Base-by-base conservation (phyloP, 2,329 filamentous ascomycete genomes). In the Rhinocladiella similis region DNA sequence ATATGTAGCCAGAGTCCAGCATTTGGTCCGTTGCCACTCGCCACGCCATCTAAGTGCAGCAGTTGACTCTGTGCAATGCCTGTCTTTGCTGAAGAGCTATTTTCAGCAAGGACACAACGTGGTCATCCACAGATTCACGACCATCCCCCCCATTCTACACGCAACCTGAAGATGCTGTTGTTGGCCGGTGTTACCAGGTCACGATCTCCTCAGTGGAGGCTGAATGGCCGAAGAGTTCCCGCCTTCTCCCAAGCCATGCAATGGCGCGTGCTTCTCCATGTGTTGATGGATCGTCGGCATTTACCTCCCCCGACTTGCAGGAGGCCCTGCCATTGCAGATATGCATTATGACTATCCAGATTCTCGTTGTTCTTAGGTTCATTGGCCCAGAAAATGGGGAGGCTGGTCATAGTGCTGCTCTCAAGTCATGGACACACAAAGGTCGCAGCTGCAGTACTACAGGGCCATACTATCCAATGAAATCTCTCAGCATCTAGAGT, bases 391-490 rank as follows among this genome's bases (percentile, higher is more conserved):
- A n/a, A 27, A 45, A n/a, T 20, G 43, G n/a, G 43, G 19, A 7
- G 19, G 43, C 20, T 27, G 43, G 20, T n/a, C 22, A 27, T 10
- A 9, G 14, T 14, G 25, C 20, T 25, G 43, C 19, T 25, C 16
- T 14, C 13, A 27, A 46, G 20, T 25, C 43, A n/a, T 14, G 20
- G 10, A 25, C 43, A 25, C 43, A n/a, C 25, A n/a, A 14, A 29
- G 43, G 43, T 27, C 13, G 43, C 43, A 46, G 20, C 43, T 46
- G 43, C 43, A 46, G 43, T 46, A 46, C 43, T 22, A 46, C 43
- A 46, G 20, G 20, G 29, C 43, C 5, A 27, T 25, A 20, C 16
- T 46, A 20, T 46, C 43, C 43, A 46, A 29, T n/a, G n/a, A 16
- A 14, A 13, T 7, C 3, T 6, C 20, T 12, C 22, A 46, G 43